Percentiles rank a stretch among this genome's conserved stretches.
Conservation (phyloP, 306 rosid genomes). For the Benincasa hispida region DNA sequence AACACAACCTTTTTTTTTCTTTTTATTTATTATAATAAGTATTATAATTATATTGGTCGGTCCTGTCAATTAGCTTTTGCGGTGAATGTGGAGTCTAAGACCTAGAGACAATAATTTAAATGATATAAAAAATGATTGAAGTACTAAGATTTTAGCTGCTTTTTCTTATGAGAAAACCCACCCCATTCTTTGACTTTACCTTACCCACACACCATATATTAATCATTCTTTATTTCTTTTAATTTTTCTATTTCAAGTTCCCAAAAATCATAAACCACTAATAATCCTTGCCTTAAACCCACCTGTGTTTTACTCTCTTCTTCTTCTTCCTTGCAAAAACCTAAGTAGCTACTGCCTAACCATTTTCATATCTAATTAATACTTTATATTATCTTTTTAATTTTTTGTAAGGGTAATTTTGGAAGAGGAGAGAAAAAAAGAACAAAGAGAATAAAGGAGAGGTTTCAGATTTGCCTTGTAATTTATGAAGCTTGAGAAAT, state of each 20-base stretch:
- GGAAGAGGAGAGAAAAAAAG: background rate
- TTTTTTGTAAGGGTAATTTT: background rate
- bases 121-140: background rate
- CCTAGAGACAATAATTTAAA: background rate
- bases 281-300: background rate
- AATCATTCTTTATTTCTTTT: background rate
- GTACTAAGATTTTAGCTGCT: background rate
- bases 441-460: background rate
- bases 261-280: background rate
- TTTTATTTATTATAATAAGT: background rate
- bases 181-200: background rate
- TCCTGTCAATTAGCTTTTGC: too few species aligned
- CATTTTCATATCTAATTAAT: background rate
- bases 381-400: background rate
- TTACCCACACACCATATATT: background rate
- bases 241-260: background rate
- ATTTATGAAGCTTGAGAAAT: background rate
- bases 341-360: background rate
- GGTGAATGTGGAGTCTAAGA: background rate
- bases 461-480: background rate
- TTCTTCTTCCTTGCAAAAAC: background rate
- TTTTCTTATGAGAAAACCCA: background rate
- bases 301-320: background rate
- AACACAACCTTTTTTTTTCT: background rate
- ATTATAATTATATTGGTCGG: background rate